Evolutionary conservation across 1,139 yeast species (phyloP), one percentile per base, ranked within the genome.

Genomic region (Magnusiomyces ingens): DNA sequence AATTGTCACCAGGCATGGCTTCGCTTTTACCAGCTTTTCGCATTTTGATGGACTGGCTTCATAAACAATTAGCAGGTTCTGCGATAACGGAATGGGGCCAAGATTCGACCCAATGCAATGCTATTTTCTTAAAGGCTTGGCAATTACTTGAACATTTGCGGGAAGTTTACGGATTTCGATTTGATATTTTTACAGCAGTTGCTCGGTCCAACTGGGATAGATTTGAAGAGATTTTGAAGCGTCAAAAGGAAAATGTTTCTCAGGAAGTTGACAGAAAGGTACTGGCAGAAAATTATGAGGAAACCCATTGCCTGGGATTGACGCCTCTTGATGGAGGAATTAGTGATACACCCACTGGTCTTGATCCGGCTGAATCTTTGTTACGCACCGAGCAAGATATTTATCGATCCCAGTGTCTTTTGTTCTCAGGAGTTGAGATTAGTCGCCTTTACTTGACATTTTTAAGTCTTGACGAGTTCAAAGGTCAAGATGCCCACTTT

Each of bases 351-450:
- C 57, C 57, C 2, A 49, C 50, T 29, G 57, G 57, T 3, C 49
- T 55, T 35, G 54, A 43, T 2, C 19, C 45, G 12, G 15, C 15
- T 5, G n/a, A 42, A 21, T 19, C 46, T 12, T 38, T 11, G 10
- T 44, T 38, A 15, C 26, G 48, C 12, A 13, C 49, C 6, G 53
- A 49, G 12, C 46, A 45, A 46, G 51, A 55, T 22, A 36, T 38
- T 8, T 55, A 55, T 21, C 46, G 57, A 1, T 44, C 47, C 18
- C 55, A 55, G 22, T 55, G 57, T 29, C n/a, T 52, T 15, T 46
- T 55, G 17, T 55, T 52, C 47, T 50, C 57, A 6, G 57, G 54
- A 4, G 49, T 55, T 37, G 57, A 55, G 35, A 48, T 55, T 2
- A 49, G 55, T 13, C 51, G 55, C 11, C 46, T 48, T n/a, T 37